Evolutionary conservation across 345 rosid genomes (phyloP).

Genomic region (Physaria fendleri): DNA sequence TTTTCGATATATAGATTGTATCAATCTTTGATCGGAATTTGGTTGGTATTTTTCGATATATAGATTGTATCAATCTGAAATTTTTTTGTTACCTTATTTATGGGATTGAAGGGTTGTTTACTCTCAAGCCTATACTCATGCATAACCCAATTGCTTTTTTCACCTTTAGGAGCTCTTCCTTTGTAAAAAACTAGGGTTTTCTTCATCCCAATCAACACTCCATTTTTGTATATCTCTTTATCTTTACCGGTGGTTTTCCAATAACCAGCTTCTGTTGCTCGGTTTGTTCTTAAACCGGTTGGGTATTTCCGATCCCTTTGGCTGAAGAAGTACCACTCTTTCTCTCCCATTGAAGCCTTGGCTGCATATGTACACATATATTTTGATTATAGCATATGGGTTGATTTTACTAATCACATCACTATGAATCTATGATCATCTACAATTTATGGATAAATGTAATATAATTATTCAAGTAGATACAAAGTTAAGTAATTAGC

Average conservation of each 20-base stretch:
- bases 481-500: background rate
- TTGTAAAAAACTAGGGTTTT: constrained; percentile 92
- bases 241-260: constrained; percentile 98
- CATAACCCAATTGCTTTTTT: constrained; percentile 99
- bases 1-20: too few species aligned
- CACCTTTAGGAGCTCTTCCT: constrained; percentile 95
- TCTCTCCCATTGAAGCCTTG: constrained; percentile 97
- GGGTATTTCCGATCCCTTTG: constrained; percentile 89
- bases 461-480: background rate
- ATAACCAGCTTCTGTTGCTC: constrained; percentile 92
- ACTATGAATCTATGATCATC: background rate
- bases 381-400: background rate
- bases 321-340: constrained; percentile 93
- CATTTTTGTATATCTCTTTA: constrained; percentile 61
- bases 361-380: constrained; percentile 31
- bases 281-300: constrained; percentile 88
- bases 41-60: too few species aligned
- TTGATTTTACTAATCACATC: background rate
- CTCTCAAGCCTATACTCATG: constrained; percentile 86
- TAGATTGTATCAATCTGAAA: too few species aligned
- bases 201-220: constrained; percentile 83
- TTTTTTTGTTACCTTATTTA: constrained; percentile 32
- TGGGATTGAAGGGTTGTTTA: constrained; percentile 54
- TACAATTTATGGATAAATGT: background rate
- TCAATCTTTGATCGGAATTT: too few species aligned